Evolutionary conservation across 768 basidiomycete genomes (phyloP), one percentile per base, ranked within the genome.

Genomic region (Rickenella mellea): DNA sequence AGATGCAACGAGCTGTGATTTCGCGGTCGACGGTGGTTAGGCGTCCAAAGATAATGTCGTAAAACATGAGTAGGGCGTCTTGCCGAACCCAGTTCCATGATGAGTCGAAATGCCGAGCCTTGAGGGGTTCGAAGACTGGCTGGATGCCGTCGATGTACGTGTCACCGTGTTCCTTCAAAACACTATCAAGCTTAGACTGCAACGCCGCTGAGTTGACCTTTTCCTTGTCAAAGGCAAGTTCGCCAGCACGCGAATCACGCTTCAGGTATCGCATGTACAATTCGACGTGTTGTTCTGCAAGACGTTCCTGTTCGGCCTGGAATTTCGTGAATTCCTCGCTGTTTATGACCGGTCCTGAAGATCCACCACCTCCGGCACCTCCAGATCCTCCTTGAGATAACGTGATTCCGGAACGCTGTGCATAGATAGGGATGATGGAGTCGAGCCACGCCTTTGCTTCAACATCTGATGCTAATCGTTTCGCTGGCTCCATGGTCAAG

Each of bases 21-120:
- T 94, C 91, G 40, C 91, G 85, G 56, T 97, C 92, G 49, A 97
- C 87, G 14, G 90, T 91, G 19, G 83, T 92, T 42, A 96, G 76
- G 33, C 84, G 81, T 37, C 96, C 96, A 51, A 92, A 91, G 53
- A 99, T 91, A 65, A 99, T 96, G 60, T 98, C 94, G 63, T 93
- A 97, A 68, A 82, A 98, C 90, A 99, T 93, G 46, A 90, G 68
- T 21, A 98, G 70, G 12, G 92, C 90, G 48, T 96, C 93, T 66
- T 99, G 96, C 46, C 94, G 83, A 33, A 85, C 94, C 96, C 96
- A 99, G 58, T 99, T 99, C 96, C 94, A 99, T 5, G 86, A 91
- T 2, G 94, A 98, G 59, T 98, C 93, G 70, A 99, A 98, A 58
- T 84, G 92, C 35, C 96, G 87, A 10, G 93, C 96, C 64, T 99